Evolutionary conservation across 768 basidiomycete species (phyloP), one percentile per base, ranked within the genome.

Genomic region (Amanita subjunquillea): DNA sequence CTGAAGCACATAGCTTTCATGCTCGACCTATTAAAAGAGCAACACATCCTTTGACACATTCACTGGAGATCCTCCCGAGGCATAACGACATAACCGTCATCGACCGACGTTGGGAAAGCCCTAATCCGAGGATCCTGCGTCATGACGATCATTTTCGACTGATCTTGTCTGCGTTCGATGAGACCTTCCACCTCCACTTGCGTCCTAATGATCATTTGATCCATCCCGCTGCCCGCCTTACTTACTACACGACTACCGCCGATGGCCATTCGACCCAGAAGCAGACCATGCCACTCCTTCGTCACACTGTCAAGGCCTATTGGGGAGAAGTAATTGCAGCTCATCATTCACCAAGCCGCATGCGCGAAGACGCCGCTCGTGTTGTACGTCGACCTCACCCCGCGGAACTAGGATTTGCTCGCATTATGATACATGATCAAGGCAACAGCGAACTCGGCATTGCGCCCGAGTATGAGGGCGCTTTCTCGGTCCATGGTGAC

Each of bases 201-300:
- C 78, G 78, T 15, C 89, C 90, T 6, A 90, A 88, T 62, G 78
- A 85, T 56, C 71, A 87, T 56, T 79, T 92, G 55, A 71, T 91
- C 48, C 87, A 91, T 61, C 83, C 88, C 40, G 78, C 83, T 49
- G 89, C 89, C 1, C 79, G 82, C 39, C 74, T 90, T 53, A 79
- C 76, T 48, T 83, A 84, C 67, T 82, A 80, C 63, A 67, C 70
- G n/a, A 72, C 70, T 20, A 64, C 63, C 6, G 61, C 78, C 13
- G 72, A 78, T 42, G 84, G 85, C 29, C 61, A 64, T 38, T 67
- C 76, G 27, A 69, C 75, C 17, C 59, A 82, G 30, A 66, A 75
- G 3, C 75, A 73, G 58, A 78, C 79, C 1, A 73, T 76, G 47
- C 83, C 85, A 30, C 70, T 90, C n/a, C 65, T 80, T 13, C 77